These are phyloP conservation scores for Coniochaeta hoffmannii DNA, from an alignment of 2,329 filamentous ascomycete genomes.

Conservation along the genomic window DNA sequence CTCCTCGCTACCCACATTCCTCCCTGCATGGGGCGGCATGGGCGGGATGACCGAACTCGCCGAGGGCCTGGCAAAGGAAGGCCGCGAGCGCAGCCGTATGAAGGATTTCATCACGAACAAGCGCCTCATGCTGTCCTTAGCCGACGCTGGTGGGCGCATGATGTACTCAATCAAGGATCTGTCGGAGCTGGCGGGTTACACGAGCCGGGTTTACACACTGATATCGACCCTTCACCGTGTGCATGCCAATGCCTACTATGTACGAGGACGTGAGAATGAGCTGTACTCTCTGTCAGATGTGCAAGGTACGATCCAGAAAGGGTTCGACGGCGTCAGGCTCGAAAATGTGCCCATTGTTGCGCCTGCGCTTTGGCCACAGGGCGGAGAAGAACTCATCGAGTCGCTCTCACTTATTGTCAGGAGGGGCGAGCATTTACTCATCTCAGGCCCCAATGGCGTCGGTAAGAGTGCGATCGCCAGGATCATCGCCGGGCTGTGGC, in stretches of 20 bases:
- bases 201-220: constrained; percentile 88
- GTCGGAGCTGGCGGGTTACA: constrained; percentile 91
- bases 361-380: constrained; percentile 78
- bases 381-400: constrained; percentile 86
- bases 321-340: constrained; percentile 88
- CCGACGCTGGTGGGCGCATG: constrained; percentile 93
- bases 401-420: constrained; percentile 84
- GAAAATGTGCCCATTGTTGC: constrained; percentile 92
- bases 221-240: constrained; percentile 92
- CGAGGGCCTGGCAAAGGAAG: constrained; percentile 39
- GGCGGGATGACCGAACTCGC: constrained; percentile 64
- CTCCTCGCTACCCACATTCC: constrained; percentile 85
- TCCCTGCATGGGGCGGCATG: constrained; percentile 87
- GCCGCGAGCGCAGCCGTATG: constrained; percentile 79
- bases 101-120: constrained; percentile 99
- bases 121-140: constrained; percentile 91
- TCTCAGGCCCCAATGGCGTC: constrained; percentile 90
- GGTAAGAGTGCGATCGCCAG: constrained; percentile 87
- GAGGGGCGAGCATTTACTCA: constrained; percentile 85
- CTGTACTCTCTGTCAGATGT: constrained; percentile 85
- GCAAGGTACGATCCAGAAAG: constrained; percentile 88
- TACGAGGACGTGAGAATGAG: constrained; percentile 62
- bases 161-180: constrained; percentile 99
- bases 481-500: constrained; percentile 89
- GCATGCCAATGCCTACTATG: constrained; percentile 81